phyloP scores from a whole-genome alignment of 768 basidiomycete species.

The Podaxis mareebaensis region DNA sequence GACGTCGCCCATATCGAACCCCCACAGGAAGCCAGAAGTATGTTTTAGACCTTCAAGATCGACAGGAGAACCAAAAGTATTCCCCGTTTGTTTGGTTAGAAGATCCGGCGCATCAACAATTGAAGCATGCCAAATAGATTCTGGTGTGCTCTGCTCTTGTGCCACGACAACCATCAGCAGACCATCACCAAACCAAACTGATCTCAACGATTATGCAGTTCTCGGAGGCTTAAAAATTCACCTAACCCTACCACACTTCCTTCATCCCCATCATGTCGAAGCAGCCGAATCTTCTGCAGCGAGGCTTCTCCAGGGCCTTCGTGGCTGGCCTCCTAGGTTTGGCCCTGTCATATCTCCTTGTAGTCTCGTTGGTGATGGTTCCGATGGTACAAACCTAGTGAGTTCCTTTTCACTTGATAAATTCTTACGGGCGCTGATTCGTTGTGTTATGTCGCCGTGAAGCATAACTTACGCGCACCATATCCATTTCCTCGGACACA shows the following conservation, averaged over 20 bases:
- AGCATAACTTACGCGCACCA: slow-evolving; percentile 42
- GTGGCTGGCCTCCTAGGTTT: slow-evolving; percentile 10
- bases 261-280: slow-evolving; percentile 10
- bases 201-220: neutral
- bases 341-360: slow-evolving; percentile 24
- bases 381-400: slow-evolving; percentile 41
- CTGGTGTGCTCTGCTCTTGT: slow-evolving; percentile 13
- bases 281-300: neutral
- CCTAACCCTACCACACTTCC: neutral
- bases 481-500: slow-evolving; percentile 35
- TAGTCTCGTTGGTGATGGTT: slow-evolving; percentile 35
- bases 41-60: neutral
- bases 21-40: neutral
- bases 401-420: slow-evolving; percentile 10
- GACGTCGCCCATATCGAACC: neutral
- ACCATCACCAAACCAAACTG: slow-evolving; percentile 6
- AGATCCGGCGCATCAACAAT: slow-evolving; percentile 13
- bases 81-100: neutral
- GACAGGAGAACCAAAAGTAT: neutral
- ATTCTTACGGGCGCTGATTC: slow-evolving; percentile 11
- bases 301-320: slow-evolving; percentile 1
- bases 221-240: neutral
- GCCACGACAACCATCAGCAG: slow-evolving; percentile 7
- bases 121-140: neutral
- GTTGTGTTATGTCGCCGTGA: neutral